A percentile compares a stretch with the other conserved stretches of the same genome.
These are phyloP conservation scores for Ophidiomyces ophidiicola DNA, from an alignment of 2,329 filamentous ascomycete species.

Conservation along the genomic window DNA sequence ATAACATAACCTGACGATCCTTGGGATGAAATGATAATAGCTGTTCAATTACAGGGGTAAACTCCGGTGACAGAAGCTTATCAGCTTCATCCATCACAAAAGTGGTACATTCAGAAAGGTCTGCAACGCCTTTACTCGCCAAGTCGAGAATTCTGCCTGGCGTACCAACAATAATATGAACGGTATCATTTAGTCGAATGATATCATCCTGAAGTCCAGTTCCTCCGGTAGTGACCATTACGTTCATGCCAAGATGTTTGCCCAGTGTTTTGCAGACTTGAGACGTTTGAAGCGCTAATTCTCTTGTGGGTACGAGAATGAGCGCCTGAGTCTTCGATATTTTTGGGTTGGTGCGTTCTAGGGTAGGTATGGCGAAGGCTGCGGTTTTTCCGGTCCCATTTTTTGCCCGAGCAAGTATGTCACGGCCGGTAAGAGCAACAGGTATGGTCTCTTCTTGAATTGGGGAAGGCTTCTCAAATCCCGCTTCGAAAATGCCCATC, in stretches of 20 bases:
- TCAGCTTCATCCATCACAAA: conserved; percentile 99
- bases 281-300: conserved; percentile 94
- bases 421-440: conserved; percentile 84
- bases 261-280: conserved; percentile 98
- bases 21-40: conserved; percentile 90
- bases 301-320: conserved; percentile 90
- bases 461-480: conserved; percentile 95
- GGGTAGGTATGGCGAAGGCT: conserved; percentile 88
- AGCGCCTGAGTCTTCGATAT: conserved; percentile 92
- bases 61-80: conserved; percentile 91
- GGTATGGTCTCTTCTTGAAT: conserved; percentile 99
- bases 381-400: conserved; percentile 98
- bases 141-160: conserved; percentile 92
- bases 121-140: conserved; percentile 89
- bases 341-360: conserved; percentile 94
- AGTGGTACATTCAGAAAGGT: conserved; percentile 89
- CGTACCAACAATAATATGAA: conserved; percentile 96
- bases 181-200: conserved; percentile 80
- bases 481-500: conserved; percentile 99
- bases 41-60: conserved; percentile 95
- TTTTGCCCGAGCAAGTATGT: conserved; percentile 92
- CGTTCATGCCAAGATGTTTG: conserved; percentile 92
- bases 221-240: conserved; percentile 98
- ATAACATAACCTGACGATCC: conserved; percentile 97
- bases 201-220: conserved; percentile 94